Evolutionary conservation across 1,284 basidiomycete genomes (phyloP).

Genomic region (Leccinum solheimii): DNA sequence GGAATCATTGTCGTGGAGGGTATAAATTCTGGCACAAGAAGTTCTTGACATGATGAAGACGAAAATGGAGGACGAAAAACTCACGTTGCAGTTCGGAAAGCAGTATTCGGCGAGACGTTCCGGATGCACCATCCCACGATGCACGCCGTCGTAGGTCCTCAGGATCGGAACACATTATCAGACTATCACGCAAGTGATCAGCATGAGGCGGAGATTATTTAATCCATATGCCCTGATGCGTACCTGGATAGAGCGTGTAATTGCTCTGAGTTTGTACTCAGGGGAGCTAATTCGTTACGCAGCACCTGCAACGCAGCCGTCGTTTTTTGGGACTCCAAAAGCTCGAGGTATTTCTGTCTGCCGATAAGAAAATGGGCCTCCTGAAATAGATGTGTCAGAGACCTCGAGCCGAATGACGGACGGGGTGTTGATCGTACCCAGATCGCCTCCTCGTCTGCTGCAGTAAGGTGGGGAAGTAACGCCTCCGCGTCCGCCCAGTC

Average conservation of each 20-base stretch:
- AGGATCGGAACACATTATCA: conserved; percentile 87
- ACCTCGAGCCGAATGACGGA: conserved; percentile 8
- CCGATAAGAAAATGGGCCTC: conserved; percentile 85
- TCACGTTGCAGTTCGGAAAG: conserved; percentile 83
- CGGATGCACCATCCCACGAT: conserved; percentile 87
- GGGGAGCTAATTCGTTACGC: conserved; percentile 82
- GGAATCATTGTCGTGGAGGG: conserved; percentile 93
- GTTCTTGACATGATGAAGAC: not conserved
- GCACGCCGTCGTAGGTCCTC: conserved; percentile 83
- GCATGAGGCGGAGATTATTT: conserved; percentile 1
- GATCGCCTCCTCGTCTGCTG: conserved; percentile 62
- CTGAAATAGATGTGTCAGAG: conserved; percentile 43
- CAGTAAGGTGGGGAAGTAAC: conserved; percentile 68
- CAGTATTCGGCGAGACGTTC: conserved; percentile 74
- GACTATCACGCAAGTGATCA: conserved; percentile 44
- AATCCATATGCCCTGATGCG: conserved; percentile 17
- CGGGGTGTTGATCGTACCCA: conserved; percentile 48
- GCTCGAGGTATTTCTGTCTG: conserved; percentile 95
- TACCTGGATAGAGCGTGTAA: conserved; percentile 86
- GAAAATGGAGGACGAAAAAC: conserved; percentile 26
- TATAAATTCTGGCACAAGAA: conserved; percentile 65
- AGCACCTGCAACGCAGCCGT: conserved; percentile 85
- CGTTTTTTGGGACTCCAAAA: conserved; percentile 82
- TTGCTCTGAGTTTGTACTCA: conserved; percentile 74
- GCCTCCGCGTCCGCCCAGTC: conserved; percentile 83